Conservation (phyloP, 2,329 filamentous ascomycete genomes). For the Pestalotiopsis sp. region DNA sequence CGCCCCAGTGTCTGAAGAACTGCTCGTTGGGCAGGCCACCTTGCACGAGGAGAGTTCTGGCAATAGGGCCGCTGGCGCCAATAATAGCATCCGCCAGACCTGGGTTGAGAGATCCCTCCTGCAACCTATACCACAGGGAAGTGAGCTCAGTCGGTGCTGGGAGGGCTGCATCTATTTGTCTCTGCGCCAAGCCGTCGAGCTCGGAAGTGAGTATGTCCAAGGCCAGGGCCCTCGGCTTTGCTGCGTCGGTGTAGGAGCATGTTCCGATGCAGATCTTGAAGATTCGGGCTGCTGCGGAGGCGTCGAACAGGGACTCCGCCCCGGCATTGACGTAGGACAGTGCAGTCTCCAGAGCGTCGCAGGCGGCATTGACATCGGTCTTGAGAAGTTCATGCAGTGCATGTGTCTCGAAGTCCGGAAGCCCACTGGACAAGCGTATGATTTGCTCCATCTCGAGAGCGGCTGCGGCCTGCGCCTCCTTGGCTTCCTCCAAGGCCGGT, state of each 20-base stretch:
- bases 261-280: constrained; percentile 47
- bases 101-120: constrained; percentile 45
- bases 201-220: constrained; percentile 50
- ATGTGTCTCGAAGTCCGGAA: constrained; percentile 36
- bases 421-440: constrained; percentile 18
- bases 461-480: constrained; percentile 13
- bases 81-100: constrained; percentile 53
- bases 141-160: constrained; percentile 40
- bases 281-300: constrained; percentile 26
- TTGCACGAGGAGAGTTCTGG: constrained; percentile 35
- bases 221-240: constrained; percentile 50
- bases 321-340: constrained; percentile 23
- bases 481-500: constrained; percentile 11
- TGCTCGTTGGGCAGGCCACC: constrained; percentile 19
- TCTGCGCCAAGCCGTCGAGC: constrained; percentile 43
- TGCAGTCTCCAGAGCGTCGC: constrained; percentile 43
- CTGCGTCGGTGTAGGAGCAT: constrained; percentile 38
- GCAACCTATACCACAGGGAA: constrained; percentile 44
- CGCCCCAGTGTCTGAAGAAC: constrained; percentile 46
- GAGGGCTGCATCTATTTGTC: constrained; percentile 20
- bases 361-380: constrained; percentile 43
- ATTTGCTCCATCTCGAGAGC: constrained; percentile 9
- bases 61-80: constrained; percentile 48
- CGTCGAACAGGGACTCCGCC: constrained; percentile 27
- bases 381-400: constrained; percentile 38